A percentile compares a stretch with the other conserved stretches of the same genome.
Conservation (phyloP, 2,329 filamentous ascomycete genomes). For the Ceratocystis alfenasii region DNA sequence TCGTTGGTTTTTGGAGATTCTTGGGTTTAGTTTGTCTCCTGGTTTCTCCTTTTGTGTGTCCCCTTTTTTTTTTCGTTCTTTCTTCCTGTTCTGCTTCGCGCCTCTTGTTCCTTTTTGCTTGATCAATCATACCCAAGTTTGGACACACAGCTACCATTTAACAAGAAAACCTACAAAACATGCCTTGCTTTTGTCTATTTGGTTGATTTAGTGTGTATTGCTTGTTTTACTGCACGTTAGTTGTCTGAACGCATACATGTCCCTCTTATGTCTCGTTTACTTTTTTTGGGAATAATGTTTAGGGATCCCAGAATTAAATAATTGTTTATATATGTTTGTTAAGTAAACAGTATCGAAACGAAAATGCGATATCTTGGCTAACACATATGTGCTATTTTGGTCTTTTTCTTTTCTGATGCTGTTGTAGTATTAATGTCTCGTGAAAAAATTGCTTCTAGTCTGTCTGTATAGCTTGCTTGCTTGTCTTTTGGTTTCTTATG, state of each 20-base stretch:
- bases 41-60: conserved; percentile 14
- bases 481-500: background rate
- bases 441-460: background rate
- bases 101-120: conserved; percentile 16
- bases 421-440: background rate
- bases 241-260: background rate
- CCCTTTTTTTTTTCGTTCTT: background rate
- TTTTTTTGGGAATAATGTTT: background rate
- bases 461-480: background rate
- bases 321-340: background rate
- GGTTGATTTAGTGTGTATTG: background rate
- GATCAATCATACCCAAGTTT: conserved; percentile 22
- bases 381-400: background rate
- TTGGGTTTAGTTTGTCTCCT: conserved; percentile 8
- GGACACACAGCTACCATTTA: conserved; percentile 8
- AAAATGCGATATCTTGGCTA: background rate
- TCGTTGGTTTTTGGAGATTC: conserved; percentile 4
- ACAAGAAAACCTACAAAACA: background rate
- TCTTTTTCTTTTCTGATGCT: background rate
- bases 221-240: no score
- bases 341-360: background rate
- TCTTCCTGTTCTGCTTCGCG: conserved; percentile 5
- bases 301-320: background rate
- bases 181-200: background rate
- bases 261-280: background rate